These are phyloP conservation scores for Pseudocercospora crystallina DNA, from an alignment of 2,329 filamentous ascomycete species.

Conservation along the genomic window DNA sequence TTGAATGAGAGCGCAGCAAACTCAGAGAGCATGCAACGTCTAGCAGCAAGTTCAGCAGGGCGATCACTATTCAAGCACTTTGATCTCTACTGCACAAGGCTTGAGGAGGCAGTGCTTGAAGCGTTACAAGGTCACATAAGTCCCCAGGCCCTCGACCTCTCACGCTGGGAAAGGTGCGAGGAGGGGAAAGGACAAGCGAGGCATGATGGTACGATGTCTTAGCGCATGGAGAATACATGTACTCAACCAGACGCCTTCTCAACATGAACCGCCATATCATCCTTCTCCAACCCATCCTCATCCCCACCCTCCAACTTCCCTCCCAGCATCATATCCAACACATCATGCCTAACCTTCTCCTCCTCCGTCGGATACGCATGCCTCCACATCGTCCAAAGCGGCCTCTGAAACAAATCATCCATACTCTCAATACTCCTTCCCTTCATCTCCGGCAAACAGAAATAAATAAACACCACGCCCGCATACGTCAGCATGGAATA, in stretches of 20 bases:
- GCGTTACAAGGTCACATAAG: too few relatives aligned
- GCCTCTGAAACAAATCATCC: conserved; percentile 23
- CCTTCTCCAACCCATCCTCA: conserved; percentile 3
- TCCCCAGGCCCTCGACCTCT: too few relatives aligned
- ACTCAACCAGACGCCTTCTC: conserved; percentile 3
- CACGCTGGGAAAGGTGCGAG: too few relatives aligned
- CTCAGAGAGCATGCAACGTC: too few relatives aligned
- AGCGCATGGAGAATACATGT: too few relatives aligned
- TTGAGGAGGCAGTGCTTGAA: too few relatives aligned
- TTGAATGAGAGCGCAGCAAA: too few relatives aligned
- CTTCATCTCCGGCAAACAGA: conserved; percentile 24
- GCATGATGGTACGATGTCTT: too few relatives aligned
- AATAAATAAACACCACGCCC: conserved; percentile 22
- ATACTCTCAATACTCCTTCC: conserved; percentile 24
- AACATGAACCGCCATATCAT: conserved; percentile 5
- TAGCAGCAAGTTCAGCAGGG: too few relatives aligned
- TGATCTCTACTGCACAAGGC: too few relatives aligned
- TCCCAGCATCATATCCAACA: conserved; percentile 16
- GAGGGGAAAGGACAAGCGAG: too few relatives aligned
- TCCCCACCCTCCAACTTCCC: conserved; percentile 14
- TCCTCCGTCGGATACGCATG: conserved; percentile 24
- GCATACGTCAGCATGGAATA: conserved; percentile 21
- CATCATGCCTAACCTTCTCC: conserved; percentile 23
- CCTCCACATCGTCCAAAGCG: conserved; percentile 22
- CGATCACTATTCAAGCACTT: too few relatives aligned